Evolutionary conservation across 2,329 filamentous ascomycete species (phyloP), one percentile per base, ranked within the genome.

Genomic region (Aureobasidium sp.): DNA sequence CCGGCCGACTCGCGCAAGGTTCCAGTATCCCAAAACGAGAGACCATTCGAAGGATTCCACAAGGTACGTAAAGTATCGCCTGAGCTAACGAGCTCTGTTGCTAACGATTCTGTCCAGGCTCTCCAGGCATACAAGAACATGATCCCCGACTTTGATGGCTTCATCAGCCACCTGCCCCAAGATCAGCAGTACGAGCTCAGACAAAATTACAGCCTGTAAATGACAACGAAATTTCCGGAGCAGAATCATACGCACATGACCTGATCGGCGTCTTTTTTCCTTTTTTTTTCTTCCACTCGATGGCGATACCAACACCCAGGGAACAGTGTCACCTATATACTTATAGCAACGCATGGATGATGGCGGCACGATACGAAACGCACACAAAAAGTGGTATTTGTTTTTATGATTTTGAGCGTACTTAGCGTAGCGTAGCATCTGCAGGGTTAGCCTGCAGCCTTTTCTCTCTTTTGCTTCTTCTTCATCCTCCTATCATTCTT

Each of bases 1-100:
- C 71, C 60, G 77, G 91, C 37, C 38, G 55, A 47, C 5, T 47
- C 55, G 33, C 55, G 55, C 72, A 73, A 76, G 42, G 68, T 77
- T 19, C 83, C 84, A 61, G 82, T 86, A 65, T 81, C 86, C 63
- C 79, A 81, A 63, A 76, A 83, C 59, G 79, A 80, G 61, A 84
- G 78, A 61, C 81, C 84, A 57, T 83, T 87, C 61, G 81, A 84
- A 58, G 84, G 86, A 40, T 95, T 95, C 74, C 85, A 89, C 70
- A 84, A 87, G 74, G 90, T 93, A 33, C 23, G 90, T 93, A 27
- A 19, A 7, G 43, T n/a, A 17, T 29, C 4, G 15, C 3, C 23
- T 3, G 3, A n/a, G 11, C 2, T 6, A n/a, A 23, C 43, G 10
- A 29, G 7, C 25, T 10, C 5, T n/a, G 9, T n/a, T 15, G 37